Evolutionary conservation across 2,329 filamentous ascomycete species (phyloP).

Genomic region (Fusarium xylarioides): DNA sequence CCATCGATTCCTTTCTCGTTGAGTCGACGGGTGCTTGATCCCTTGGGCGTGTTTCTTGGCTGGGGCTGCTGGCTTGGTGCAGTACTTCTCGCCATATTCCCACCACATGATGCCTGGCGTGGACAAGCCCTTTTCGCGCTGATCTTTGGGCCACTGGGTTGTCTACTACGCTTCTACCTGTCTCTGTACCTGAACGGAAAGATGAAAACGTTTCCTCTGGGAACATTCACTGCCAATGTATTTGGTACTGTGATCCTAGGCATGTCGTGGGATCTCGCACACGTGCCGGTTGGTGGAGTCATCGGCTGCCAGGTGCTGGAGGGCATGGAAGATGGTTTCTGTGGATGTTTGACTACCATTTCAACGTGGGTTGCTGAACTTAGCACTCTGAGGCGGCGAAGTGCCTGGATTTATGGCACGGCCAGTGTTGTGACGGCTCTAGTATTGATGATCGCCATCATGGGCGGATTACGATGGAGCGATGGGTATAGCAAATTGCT

Average conservation of each 20-base stretch:
- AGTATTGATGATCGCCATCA: conserved; percentile 70
- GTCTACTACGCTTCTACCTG: conserved; percentile 77
- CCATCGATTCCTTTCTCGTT: conserved; percentile 68
- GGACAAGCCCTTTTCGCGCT: conserved; percentile 78
- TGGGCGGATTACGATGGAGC: conserved; percentile 80
- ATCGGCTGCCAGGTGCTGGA: conserved; percentile 74
- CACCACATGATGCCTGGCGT: conserved; percentile 79
- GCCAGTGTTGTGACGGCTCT: conserved; percentile 69
- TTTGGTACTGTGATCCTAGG: conserved; percentile 78
- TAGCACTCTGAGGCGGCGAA: conserved; percentile 58
- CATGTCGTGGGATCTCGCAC: conserved; percentile 82
- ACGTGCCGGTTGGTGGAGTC: conserved; percentile 64
- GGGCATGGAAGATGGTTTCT: conserved; percentile 73
- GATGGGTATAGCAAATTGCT: conserved; percentile 57
- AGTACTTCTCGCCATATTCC: conserved; percentile 74
- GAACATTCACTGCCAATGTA: conserved; percentile 86
- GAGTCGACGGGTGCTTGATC: conserved; percentile 71
- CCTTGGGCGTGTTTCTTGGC: conserved; percentile 68
- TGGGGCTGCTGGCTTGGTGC: conserved; percentile 82
- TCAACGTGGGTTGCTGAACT: conserved; percentile 74
- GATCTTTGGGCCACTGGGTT: conserved; percentile 84
- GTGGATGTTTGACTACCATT: conserved; percentile 71
- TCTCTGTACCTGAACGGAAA: conserved; percentile 76
- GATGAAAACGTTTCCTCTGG: conserved; percentile 76
- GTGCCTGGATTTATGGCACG: conserved; percentile 74